Conservation (phyloP, 2,329 filamentous ascomycete species). For the Colletotrichum lentis region DNA sequence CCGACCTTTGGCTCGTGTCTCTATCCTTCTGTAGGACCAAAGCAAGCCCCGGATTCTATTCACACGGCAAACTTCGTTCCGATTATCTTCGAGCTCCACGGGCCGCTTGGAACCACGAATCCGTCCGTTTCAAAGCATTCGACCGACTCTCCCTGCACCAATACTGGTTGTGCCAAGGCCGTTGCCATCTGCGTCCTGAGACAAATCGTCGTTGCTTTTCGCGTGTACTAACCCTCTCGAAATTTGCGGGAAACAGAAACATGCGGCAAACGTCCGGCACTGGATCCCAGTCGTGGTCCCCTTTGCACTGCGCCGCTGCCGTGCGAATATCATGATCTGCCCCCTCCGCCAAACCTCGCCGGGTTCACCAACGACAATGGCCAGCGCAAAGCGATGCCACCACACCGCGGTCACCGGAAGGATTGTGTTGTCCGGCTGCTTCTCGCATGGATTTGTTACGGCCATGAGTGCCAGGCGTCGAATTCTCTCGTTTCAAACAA, state of each 20-base stretch:
- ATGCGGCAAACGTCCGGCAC: conserved; percentile 5
- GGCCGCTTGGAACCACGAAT: conserved; percentile 14
- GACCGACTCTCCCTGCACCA: background rate
- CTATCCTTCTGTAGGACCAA: conserved; percentile 19
- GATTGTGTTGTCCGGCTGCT: background rate
- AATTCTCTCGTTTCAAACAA: background rate
- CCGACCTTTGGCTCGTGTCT: too few relatives aligned
- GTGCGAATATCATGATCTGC: conserved; percentile 17
- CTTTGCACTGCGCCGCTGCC: background rate
- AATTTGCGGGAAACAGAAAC: background rate
- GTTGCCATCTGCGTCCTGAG: background rate
- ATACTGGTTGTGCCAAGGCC: background rate
- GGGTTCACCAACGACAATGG: background rate
- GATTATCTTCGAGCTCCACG: background rate
- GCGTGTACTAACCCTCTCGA: conserved; percentile 2
- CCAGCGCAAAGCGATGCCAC: background rate
- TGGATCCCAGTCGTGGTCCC: conserved; percentile 1
- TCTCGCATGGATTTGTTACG: background rate
- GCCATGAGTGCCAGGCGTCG: background rate
- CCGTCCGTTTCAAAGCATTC: conserved; percentile 14
- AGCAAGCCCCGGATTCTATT: background rate
- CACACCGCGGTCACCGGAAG: background rate
- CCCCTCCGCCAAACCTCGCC: conserved; percentile 1
- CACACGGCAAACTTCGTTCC: conserved; percentile 16
- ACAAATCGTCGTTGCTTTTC: background rate